Evolutionary conservation across 352 stramenopile species (phyloP).

Genomic region (Pythium myriotylum): DNA sequence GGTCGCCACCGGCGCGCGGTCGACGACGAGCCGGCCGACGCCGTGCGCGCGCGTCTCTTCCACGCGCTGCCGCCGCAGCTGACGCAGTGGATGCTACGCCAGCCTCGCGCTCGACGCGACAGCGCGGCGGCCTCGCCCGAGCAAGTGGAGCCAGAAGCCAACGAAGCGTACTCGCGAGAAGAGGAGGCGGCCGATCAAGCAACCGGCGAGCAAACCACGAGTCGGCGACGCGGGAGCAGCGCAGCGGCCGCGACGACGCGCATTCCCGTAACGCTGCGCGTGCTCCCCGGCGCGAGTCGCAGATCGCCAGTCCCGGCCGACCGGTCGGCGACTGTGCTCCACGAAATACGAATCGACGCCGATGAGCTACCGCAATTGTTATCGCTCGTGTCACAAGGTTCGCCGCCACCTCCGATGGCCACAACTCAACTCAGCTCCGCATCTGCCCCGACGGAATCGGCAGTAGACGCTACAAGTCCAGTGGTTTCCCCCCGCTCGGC

Average conservation of each 20-base stretch:
- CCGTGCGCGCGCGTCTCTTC: slow-evolving; percentile 18
- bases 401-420: background rate
- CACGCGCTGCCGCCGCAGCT: slow-evolving; percentile 29
- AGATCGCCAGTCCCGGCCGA: background rate
- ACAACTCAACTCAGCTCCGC: background rate
- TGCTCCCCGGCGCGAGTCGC: background rate
- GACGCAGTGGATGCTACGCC: slow-evolving; percentile 32
- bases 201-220: background rate
- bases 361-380: background rate
- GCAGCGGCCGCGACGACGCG: background rate
- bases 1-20: background rate
- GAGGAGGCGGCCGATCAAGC: background rate
- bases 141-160: background rate
- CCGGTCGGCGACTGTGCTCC: background rate
- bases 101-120: background rate
- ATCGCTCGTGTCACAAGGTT: background rate
- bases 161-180: too few relatives aligned
- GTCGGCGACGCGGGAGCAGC: slow-evolving; percentile 2
- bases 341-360: slow-evolving; percentile 6
- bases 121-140: background rate
- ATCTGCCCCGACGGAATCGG: background rate
- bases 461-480: background rate
- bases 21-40: background rate
- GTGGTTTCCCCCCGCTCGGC: slow-evolving; percentile 8
- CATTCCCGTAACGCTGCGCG: slow-evolving; percentile 11